Evolutionary conservation across 495 filamentous ascomycete genomes (phyloP), one percentile per base, ranked within the genome.

Genomic region (Podospora conica): DNA sequence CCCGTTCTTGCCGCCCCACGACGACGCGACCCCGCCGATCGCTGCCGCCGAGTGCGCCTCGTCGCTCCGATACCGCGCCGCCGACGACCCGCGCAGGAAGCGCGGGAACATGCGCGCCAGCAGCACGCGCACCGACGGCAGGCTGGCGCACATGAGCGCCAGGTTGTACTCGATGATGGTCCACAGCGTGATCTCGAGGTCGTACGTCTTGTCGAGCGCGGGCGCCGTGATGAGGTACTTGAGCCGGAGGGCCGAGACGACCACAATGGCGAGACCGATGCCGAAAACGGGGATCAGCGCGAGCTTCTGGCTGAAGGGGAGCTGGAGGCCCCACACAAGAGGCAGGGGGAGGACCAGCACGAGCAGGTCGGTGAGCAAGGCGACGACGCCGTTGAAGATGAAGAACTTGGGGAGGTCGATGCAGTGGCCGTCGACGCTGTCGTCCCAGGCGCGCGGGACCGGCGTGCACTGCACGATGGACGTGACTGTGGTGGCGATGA

Each of bases 111-210:
- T 25, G 9, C 62, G 70, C 9, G 61, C 71, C 6, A 75, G 53
- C 31, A 71, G 31, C 5, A 70, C 64, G 6, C 73, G 64, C n/a
- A 75, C 59, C 0, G 70, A 67, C 10, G 74, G 74, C 58, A 76
- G 64, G 61, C 69, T 72, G 18, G 71, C 68, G 31, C 74, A 76
- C 18, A 73, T 65, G 22, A 75, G 65, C 0, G 66, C 73, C 7
- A 76, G 61, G 58, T 75, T 72, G 56, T 58, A 66, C 71, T 76
- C 74, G 60, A 73, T 66, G 29, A 74, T 70, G 6, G 73, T 73
- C 71, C 71, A 75, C 1, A 76, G 29, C 0, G 64, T 66, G 12
- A 60, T 53, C 31, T 29, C 11, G 24, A 71, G 56, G 48, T 68
- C 60, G 31, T 64, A 68, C 1, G 63, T 68, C 40, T 27, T 61